These are phyloP conservation scores for Pythium sp. DNA, from an alignment of 352 stramenopile genomes.

Conservation along the genomic window DNA sequence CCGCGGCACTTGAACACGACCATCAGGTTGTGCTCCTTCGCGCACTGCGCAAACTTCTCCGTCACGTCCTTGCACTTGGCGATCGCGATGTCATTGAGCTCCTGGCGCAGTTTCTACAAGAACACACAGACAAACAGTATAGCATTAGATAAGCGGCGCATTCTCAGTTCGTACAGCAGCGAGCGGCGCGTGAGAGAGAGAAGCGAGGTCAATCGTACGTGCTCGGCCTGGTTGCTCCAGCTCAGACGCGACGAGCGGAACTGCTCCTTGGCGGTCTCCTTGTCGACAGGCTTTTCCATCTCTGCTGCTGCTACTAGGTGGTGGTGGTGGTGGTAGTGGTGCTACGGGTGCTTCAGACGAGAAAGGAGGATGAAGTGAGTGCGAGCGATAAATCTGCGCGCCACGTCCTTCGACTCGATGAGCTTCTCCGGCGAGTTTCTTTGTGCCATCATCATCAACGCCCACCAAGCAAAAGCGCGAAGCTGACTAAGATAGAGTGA, in stretches of 20 bases:
- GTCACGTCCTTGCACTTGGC: conserved; percentile 62
- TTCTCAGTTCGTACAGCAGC: background rate
- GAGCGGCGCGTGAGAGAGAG: too few species aligned
- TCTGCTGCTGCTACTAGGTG: background rate
- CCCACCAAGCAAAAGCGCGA: conserved; percentile 1
- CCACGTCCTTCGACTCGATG: conserved; percentile 10
- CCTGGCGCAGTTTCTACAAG: conserved; percentile 70
- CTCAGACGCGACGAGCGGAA: conserved; percentile 76
- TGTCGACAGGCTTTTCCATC: conserved; percentile 56
- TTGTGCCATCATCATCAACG: conserved; percentile 6
- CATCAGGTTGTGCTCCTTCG: conserved; percentile 61
- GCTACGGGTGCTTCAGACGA: background rate
- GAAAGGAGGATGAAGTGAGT: background rate
- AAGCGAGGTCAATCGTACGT: conserved; percentile 28
- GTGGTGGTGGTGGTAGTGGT: background rate
- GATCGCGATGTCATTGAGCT: conserved; percentile 82
- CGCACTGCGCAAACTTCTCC: conserved; percentile 63
- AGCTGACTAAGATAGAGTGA: background rate
- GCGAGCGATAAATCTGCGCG: background rate
- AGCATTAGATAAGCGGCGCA: background rate
- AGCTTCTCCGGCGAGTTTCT: conserved; percentile 13
- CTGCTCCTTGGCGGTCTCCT: conserved; percentile 68
- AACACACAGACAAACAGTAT: background rate
- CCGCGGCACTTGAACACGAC: conserved; percentile 73
- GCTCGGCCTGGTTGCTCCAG: conserved; percentile 83